phyloP scores from a whole-genome alignment of 2,329 filamentous ascomycete species.

The Tolypocladium tundrense region DNA sequence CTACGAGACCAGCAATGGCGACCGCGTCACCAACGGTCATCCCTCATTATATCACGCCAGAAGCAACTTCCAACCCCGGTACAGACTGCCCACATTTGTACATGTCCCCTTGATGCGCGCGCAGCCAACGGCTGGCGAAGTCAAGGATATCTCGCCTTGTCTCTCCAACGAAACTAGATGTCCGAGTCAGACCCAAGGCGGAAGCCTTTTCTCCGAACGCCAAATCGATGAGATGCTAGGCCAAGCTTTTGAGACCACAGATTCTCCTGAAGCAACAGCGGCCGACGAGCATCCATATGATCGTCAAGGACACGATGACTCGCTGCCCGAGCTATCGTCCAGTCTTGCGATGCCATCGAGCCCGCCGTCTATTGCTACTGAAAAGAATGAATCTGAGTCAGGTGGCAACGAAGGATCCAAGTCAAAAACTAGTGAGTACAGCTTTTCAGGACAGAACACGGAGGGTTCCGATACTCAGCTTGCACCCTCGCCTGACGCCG shows the following conservation, averaged over 20 bases:
- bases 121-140: conserved; percentile 5
- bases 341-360: not conserved
- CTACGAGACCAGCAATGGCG: not conserved
- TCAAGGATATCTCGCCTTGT: conserved; percentile 2
- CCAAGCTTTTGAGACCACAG: not conserved
- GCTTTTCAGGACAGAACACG: not conserved
- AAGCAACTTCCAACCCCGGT: conserved; percentile 8
- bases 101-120: conserved; percentile 2
- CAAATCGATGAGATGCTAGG: conserved; percentile 7
- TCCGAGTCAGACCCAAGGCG: not conserved
- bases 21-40: not conserved
- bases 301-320: not conserved
- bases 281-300: not conserved
- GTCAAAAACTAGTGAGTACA: not conserved
- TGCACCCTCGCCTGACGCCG: not conserved
- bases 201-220: conserved; percentile 4
- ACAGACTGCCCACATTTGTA: conserved; percentile 7
- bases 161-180: not conserved
- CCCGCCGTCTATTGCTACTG: not conserved
- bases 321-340: not conserved
- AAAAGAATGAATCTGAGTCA: not conserved
- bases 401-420: not conserved
- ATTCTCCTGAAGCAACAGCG: not conserved
- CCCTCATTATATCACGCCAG: not conserved
- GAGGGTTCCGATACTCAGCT: not conserved